phyloP scores from a whole-genome alignment of 108 stramenopile species.

The Stephanodiscus minutulus region DNA sequence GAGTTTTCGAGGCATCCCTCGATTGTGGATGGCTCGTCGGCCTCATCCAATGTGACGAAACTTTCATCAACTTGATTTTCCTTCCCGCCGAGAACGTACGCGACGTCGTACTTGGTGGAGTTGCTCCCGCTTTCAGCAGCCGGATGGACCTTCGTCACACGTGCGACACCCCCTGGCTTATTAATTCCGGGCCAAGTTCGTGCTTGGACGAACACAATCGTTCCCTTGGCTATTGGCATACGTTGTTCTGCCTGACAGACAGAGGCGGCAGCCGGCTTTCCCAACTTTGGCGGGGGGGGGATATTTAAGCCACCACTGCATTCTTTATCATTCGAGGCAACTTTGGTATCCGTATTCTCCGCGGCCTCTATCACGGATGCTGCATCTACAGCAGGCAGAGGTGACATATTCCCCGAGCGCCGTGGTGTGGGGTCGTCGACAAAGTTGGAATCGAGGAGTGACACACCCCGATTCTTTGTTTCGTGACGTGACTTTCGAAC shows the following conservation, averaged over 20 bases:
- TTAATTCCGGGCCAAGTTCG: constrained; percentile 91
- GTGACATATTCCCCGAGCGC: constrained; percentile 12
- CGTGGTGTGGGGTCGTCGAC: constrained; percentile 29
- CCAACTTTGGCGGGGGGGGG: not conserved
- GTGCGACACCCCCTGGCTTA: constrained; percentile 83
- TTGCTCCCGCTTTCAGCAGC: constrained; percentile 26
- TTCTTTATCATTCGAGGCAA: not conserved
- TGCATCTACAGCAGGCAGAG: constrained; percentile 1
- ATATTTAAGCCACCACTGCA: too few species aligned
- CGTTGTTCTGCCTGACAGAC: not conserved
- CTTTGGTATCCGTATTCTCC: not conserved
- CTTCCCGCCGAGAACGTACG: constrained; percentile 78
- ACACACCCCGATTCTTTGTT: constrained; percentile 8
- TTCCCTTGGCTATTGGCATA: constrained; percentile 49
- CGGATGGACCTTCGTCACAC: constrained; percentile 57
- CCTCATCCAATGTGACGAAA: constrained; percentile 53
- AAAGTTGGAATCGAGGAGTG: constrained; percentile 3
- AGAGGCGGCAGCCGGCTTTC: not conserved
- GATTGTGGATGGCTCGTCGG: not conserved
- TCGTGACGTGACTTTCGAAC: constrained; percentile 15
- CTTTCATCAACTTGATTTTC: constrained; percentile 72
- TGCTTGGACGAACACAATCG: constrained; percentile 71
- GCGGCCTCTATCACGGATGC: not conserved
- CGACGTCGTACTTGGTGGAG: constrained; percentile 63
- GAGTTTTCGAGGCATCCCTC: constrained; percentile 12